Evolutionary conservation across 495 filamentous ascomycete species (phyloP).

Genomic region (Hypoxylon trugodes): DNA sequence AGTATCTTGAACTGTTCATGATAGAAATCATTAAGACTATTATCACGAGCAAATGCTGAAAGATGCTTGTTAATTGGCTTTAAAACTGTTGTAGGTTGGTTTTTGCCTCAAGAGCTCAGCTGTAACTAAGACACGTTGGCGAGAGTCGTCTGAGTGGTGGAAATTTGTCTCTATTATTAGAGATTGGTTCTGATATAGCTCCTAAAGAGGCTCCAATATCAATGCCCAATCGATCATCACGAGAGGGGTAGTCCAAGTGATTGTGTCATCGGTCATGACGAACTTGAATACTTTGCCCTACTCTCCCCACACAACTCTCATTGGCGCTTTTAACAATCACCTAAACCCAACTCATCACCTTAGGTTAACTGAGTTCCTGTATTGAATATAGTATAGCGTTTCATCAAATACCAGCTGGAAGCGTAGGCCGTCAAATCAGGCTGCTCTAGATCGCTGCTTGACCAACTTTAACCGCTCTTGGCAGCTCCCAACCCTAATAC

Average conservation of each 20-base stretch:
- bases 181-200: no score
- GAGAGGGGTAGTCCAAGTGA: background rate
- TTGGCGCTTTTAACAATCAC: constrained; percentile 14
- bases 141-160: no score
- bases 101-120: no score
- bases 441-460: constrained; percentile 2
- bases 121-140: no score
- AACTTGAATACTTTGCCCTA: background rate
- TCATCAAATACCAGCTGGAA: constrained; percentile 1
- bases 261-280: background rate
- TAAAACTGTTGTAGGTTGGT: background rate
- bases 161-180: no score
- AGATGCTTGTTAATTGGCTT: background rate
- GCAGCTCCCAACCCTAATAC: background rate
- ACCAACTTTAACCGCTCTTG: constrained; percentile 21
- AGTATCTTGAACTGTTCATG: background rate
- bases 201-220: no score
- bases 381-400: constrained; percentile 18
- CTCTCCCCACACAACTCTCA: background rate
- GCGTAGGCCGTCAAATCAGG: background rate
- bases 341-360: background rate
- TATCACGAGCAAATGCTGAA: background rate
- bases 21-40: constrained; percentile 6
- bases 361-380: constrained; percentile 16
- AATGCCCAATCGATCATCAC: no score